phyloP scores from a whole-genome alignment of 495 filamentous ascomycete genomes.

The Podospora pseudopauciseta region DNA sequence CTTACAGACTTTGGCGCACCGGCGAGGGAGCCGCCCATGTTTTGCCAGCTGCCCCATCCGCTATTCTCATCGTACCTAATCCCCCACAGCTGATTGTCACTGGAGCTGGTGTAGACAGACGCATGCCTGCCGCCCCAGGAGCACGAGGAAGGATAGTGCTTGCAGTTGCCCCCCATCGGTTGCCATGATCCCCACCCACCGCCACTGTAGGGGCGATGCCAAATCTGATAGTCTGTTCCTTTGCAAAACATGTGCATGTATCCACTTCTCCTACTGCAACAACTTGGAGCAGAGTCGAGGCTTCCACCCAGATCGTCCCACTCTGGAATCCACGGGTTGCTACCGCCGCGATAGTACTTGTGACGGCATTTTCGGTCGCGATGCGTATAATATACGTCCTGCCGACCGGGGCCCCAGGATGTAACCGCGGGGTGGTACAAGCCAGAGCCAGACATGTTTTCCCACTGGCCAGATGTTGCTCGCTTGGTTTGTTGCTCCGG shows the following conservation, averaged over 20 bases:
- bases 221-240: slow-evolving; percentile 25
- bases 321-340: slow-evolving; percentile 6
- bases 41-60: slow-evolving; percentile 21
- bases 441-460: slow-evolving; percentile 18
- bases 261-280: slow-evolving; percentile 21
- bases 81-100: slow-evolving; percentile 24
- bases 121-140: slow-evolving; percentile 18
- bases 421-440: slow-evolving; percentile 17
- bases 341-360: slow-evolving; percentile 11
- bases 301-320: slow-evolving; percentile 25
- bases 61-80: slow-evolving; percentile 14
- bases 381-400: slow-evolving; percentile 21
- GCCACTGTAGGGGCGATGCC: slow-evolving; percentile 18
- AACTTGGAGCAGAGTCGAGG: slow-evolving; percentile 19
- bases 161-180: slow-evolving; percentile 20
- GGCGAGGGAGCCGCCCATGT: slow-evolving; percentile 24
- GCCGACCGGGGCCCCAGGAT: slow-evolving; percentile 18
- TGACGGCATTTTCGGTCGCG: slow-evolving; percentile 20
- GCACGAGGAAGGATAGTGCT: slow-evolving; percentile 22
- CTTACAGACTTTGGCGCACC: slow-evolving; percentile 24
- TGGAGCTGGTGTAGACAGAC: slow-evolving; percentile 15
- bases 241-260: slow-evolving; percentile 24
- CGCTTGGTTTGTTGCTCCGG: background rate
- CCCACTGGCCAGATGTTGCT: slow-evolving; percentile 23
- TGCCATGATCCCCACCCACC: slow-evolving; percentile 18